phyloP scores from a whole-genome alignment of 2,329 filamentous ascomycete species.

The Hyphodiscus sp. region DNA sequence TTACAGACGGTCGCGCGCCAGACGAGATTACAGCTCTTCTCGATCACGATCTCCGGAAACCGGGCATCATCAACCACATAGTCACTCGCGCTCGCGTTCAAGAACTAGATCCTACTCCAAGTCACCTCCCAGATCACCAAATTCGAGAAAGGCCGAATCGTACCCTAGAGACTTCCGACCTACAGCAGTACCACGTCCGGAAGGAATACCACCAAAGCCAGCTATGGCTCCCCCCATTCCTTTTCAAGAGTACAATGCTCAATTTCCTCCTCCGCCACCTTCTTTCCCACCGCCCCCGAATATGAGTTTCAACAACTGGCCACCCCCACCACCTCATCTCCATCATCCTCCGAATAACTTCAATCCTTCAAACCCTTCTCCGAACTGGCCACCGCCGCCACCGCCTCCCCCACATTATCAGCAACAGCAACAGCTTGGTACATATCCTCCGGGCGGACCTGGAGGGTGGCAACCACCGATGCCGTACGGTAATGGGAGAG shows the following conservation, averaged over 20 bases:
- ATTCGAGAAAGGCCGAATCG: constrained; percentile 3
- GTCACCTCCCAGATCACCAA: constrained; percentile 10
- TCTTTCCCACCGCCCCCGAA: constrained; percentile 8
- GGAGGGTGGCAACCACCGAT: constrained; percentile 20
- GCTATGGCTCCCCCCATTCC: constrained; percentile 12
- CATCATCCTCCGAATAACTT: constrained; percentile 16
- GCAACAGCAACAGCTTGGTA: constrained; percentile 12
- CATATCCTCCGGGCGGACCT: constrained; percentile 16
- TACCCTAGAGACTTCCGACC: not conserved
- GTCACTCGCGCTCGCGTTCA: constrained; percentile 8
- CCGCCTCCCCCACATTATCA: constrained; percentile 13
- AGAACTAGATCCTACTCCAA: constrained; percentile 20
- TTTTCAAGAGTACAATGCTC: constrained; percentile 22
- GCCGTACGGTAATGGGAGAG: constrained; percentile 16
- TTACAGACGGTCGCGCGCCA: constrained; percentile 17
- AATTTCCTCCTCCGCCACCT: constrained; percentile 22
- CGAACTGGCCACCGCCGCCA: constrained; percentile 14
- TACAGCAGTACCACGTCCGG: constrained; percentile 1
- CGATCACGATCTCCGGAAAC: constrained; percentile 22
- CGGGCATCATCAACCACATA: constrained; percentile 5
- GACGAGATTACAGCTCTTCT: constrained; percentile 27
- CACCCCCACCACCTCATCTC: constrained; percentile 15
- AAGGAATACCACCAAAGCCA: constrained; percentile 10
- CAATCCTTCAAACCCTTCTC: constrained; percentile 12
- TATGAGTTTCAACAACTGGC: constrained; percentile 16